Conservation (phyloP, 2,329 filamentous ascomycete species). For the Alternaria ventricosa region DNA sequence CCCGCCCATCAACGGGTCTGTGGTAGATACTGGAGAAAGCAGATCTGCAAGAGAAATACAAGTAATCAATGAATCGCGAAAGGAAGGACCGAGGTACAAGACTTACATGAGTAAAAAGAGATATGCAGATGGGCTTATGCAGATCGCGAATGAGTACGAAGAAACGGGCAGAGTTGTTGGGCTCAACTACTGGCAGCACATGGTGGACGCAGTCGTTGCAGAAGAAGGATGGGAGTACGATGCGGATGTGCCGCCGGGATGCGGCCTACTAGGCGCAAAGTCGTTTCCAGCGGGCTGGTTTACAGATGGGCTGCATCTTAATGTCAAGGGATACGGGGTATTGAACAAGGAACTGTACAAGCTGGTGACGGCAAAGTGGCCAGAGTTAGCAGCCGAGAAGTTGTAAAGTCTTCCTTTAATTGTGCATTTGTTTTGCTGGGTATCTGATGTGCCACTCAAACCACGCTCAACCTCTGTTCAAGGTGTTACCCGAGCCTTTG, state of each 20-base stretch:
- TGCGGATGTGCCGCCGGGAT: slow-evolving; percentile 44
- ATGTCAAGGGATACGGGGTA: slow-evolving; percentile 38
- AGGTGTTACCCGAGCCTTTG: slow-evolving; percentile 80
- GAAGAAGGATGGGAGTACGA: slow-evolving; percentile 38
- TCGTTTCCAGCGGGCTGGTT: slow-evolving; percentile 46
- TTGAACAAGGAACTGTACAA: slow-evolving; percentile 32
- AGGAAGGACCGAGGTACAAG: slow-evolving; percentile 29
- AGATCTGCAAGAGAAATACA: slow-evolving; percentile 7
- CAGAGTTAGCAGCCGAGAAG: slow-evolving; percentile 35
- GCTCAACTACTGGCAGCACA: slow-evolving; percentile 43
- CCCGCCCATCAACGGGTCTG: slow-evolving; percentile 44
- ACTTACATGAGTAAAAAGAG: slow-evolving; percentile 49
- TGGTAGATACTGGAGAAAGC: background rate
- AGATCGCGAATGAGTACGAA: slow-evolving; percentile 45
- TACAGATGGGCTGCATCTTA: slow-evolving; percentile 49
- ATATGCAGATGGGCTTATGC: slow-evolving; percentile 48
- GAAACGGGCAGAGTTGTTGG: slow-evolving; percentile 42
- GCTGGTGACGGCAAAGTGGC: slow-evolving; percentile 36
- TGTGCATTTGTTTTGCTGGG: slow-evolving; percentile 1
- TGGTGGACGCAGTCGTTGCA: slow-evolving; percentile 31
- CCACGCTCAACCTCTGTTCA: slow-evolving; percentile 70
- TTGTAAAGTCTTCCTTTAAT: slow-evolving; percentile 3
- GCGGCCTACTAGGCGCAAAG: slow-evolving; percentile 39
- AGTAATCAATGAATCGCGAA: slow-evolving; percentile 13
- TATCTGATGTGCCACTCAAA: slow-evolving; percentile 16